Base-by-base conservation (phyloP, 768 basidiomycete genomes). In the Russula ochroleuca region DNA sequence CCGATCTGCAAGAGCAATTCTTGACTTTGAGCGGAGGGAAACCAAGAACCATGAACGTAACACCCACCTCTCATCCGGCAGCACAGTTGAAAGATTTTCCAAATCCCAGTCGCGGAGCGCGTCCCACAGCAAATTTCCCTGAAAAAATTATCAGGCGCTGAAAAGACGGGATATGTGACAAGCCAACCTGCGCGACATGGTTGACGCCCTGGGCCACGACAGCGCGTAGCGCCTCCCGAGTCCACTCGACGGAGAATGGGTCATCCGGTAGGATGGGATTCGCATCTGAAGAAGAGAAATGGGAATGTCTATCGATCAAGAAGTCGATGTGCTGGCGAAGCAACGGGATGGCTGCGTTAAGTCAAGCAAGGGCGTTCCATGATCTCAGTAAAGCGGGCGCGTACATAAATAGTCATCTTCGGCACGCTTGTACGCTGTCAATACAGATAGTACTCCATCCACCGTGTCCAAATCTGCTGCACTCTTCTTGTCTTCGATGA, bases 401-500 rank as follows among this genome's bases (percentile, higher is more conserved):
- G 70, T 73, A 93, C 92, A 93, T 40, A 93, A 72, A 73, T 92
- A 93, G 69, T 94, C 92, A 11, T 72, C 75, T 69, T 87, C 87
- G 23, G 92, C 91, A 40, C 80, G 80, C 43, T 77, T 74, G 72
- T 86, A 93, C 43, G 88, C 69, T 17, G 79, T 77, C 62, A 91
- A 73, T 45, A 92, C 70, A 50, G 84, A 83, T 49, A 81, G 68
- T 23, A 83, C 75, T 9, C 82, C 84, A 51, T 80, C 76, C 19
- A 74, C 71, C 2, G 81, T 81, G n/a, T 84, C 76, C 23, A 87
- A 59, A 66, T 87, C 77, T 2, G 79, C 77, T 0, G 76, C 69
- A n/a, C 75, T 71, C 53, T 79, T 72, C 72, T 85, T 88, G 21
- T 78, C 74, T 13, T 82, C 76, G 37, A 92, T 78, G 48, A 92